Percentiles rank a stretch among this genome's conserved stretches.
These are phyloP conservation scores for Talaromyces liani DNA, from an alignment of 495 filamentous ascomycete species.

Conservation along the genomic window DNA sequence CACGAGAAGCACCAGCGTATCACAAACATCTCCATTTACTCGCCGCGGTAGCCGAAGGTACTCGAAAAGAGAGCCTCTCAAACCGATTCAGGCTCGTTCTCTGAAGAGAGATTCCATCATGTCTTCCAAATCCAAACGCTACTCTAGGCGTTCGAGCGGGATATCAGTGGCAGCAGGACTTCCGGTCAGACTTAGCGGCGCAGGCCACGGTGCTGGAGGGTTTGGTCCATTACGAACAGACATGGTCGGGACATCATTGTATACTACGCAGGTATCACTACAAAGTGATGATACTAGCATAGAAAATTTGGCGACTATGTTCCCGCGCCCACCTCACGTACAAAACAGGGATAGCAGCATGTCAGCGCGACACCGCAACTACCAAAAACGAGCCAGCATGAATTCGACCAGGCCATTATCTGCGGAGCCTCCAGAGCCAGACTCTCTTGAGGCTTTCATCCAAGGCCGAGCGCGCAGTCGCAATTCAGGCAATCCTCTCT, in stretches of 20 bases:
- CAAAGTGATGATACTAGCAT: conserved; percentile 33
- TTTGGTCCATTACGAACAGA: conserved; percentile 40
- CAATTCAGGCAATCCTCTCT: conserved; percentile 37
- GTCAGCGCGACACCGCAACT: conserved; percentile 14
- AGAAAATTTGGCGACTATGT: conserved; percentile 29
- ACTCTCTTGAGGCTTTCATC: conserved; percentile 39
- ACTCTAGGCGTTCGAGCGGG: conserved; percentile 39
- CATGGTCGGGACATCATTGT: conserved; percentile 40
- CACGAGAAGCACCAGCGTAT: conserved; percentile 5
- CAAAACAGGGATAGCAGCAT: conserved; percentile 24
- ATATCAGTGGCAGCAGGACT: conserved; percentile 33
- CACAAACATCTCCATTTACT: conserved; percentile 3
- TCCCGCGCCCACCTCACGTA: conserved; percentile 30
- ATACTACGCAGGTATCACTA: conserved; percentile 31
- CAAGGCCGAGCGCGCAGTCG: conserved; percentile 36
- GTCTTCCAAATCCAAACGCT: conserved; percentile 32
- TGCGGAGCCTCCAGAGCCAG: conserved; percentile 31
- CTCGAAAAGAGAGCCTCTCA: conserved; percentile 29
- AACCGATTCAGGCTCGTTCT: conserved; percentile 28
- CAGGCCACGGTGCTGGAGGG: conserved; percentile 42
- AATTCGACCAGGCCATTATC: conserved; percentile 20
- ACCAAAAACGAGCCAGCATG: conserved; percentile 27
- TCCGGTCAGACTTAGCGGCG: conserved; percentile 35
- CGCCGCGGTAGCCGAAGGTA: conserved; percentile 5
- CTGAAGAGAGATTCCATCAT: conserved; percentile 35